phyloP scores from a whole-genome alignment of 768 basidiomycete genomes.

The Termitomyces titanicus region DNA sequence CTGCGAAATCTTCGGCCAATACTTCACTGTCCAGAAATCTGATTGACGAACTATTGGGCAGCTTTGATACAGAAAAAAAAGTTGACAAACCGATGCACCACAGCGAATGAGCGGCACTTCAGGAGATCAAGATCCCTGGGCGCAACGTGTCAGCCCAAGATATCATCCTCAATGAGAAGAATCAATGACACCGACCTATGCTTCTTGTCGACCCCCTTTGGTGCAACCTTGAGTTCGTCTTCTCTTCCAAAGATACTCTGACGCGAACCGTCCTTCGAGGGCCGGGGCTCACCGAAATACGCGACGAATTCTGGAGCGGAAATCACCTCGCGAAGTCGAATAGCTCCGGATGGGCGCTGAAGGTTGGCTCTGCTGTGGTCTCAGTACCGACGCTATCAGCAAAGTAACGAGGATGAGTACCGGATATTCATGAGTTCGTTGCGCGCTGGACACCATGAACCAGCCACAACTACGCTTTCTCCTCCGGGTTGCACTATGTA shows the following conservation, averaged over 20 bases:
- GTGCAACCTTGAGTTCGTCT: conserved; percentile 86
- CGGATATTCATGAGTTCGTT: conserved; percentile 78
- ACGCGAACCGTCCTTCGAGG: conserved; percentile 56
- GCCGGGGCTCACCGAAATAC: conserved; percentile 70
- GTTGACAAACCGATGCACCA: conserved; percentile 52
- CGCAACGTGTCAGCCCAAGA: not conserved
- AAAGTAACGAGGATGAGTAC: conserved; percentile 23
- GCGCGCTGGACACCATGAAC: conserved; percentile 75
- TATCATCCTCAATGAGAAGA: not conserved
- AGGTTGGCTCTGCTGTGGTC: conserved; percentile 51
- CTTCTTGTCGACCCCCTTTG: conserved; percentile 83
- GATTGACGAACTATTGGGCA: not conserved
- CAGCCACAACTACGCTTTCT: conserved; percentile 73
- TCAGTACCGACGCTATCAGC: not conserved
- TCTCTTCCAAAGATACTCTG: conserved; percentile 84
- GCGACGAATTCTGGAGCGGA: conserved; percentile 67
- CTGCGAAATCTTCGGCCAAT: conserved; percentile 59
- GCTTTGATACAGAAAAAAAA: conserved; percentile 17
- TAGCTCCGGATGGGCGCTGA: conserved; percentile 44
- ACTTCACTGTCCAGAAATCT: conserved; percentile 67
- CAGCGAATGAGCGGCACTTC: conserved; percentile 76
- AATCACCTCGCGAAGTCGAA: conserved; percentile 63
- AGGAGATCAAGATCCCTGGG: conserved; percentile 89
- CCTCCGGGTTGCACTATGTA: conserved; percentile 59
- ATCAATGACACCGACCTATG: conserved; percentile 51